phyloP scores from a whole-genome alignment of 2,329 filamentous ascomycete species.

The Cladosporium velox region DNA sequence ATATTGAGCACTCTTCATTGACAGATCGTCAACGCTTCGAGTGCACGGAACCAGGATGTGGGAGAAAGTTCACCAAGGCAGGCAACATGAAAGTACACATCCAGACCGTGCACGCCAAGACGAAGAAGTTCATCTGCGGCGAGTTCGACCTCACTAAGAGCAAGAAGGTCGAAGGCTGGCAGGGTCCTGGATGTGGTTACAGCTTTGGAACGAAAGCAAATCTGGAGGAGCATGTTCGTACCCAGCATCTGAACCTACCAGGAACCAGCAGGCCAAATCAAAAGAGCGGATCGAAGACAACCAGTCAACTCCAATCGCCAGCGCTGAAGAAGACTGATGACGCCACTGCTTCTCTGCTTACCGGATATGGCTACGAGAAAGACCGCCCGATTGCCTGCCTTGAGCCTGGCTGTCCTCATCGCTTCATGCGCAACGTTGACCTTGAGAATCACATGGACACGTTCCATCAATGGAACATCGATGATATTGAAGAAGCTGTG shows the following conservation, averaged over 20 bases:
- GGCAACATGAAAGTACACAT: constrained; percentile 83
- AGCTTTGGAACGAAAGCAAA: constrained; percentile 75
- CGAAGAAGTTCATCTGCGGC: constrained; percentile 76
- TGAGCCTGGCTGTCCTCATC: constrained; percentile 51
- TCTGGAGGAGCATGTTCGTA: constrained; percentile 82
- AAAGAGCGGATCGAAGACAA: constrained; percentile 19
- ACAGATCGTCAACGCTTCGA: constrained; percentile 53
- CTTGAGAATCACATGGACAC: constrained; percentile 58
- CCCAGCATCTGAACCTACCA: constrained; percentile 63
- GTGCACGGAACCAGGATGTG: constrained; percentile 70
- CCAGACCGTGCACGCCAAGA: constrained; percentile 72
- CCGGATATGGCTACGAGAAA: constrained; percentile 58
- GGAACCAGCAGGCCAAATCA: constrained; percentile 20
- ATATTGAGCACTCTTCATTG: constrained; percentile 64
- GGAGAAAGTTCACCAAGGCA: constrained; percentile 75
- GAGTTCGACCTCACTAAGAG: constrained; percentile 64
- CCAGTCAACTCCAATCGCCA: neutral
- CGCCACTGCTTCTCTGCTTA: constrained; percentile 43
- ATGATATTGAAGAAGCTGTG: constrained; percentile 40
- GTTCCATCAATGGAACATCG: constrained; percentile 44
- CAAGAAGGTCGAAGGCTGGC: constrained; percentile 61
- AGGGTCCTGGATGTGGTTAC: constrained; percentile 67
- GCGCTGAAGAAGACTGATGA: constrained; percentile 3
- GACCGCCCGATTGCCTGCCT: constrained; percentile 56
- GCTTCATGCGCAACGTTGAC: constrained; percentile 61